Evolutionary conservation across 2,329 filamentous ascomycete species (phyloP).

Genomic region (Penicillium olsonii): DNA sequence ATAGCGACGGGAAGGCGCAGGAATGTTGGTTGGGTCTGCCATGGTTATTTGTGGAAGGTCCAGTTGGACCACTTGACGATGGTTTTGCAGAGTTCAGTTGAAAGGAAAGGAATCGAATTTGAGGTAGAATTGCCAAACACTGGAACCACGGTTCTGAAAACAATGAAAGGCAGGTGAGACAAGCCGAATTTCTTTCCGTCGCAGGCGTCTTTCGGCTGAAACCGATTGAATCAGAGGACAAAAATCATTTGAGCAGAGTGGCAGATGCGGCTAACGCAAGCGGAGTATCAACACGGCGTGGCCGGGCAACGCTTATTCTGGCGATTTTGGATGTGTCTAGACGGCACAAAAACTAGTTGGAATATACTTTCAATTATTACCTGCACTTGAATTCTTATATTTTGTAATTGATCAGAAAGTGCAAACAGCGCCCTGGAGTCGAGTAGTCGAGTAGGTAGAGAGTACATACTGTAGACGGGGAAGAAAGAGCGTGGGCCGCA

Average conservation of each 20-base stretch:
- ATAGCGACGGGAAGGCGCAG: conserved; percentile 23
- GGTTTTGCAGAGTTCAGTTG: neutral
- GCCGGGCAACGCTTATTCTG: conserved; percentile 16
- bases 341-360: neutral
- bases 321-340: neutral
- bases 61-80: neutral
- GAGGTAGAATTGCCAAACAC: neutral
- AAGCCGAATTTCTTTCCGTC: neutral
- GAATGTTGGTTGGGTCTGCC: conserved; percentile 9
- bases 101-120: conserved; percentile 1
- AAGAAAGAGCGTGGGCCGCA: too few species aligned
- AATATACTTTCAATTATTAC: neutral
- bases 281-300: conserved; percentile 15
- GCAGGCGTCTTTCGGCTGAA: too few species aligned
- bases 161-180: conserved; percentile 1
- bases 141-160: conserved; percentile 4
- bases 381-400: neutral
- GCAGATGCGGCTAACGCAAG: neutral
- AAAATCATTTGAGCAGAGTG: too few species aligned
- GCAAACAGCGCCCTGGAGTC: too few species aligned
- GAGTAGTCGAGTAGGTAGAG: too few species aligned
- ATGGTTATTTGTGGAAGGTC: neutral
- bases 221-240: neutral
- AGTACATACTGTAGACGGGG: too few species aligned
- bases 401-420: too few species aligned